Conservation (phyloP, 768 basidiomycete species). For the Porphyrellus cyaneotinctus region DNA sequence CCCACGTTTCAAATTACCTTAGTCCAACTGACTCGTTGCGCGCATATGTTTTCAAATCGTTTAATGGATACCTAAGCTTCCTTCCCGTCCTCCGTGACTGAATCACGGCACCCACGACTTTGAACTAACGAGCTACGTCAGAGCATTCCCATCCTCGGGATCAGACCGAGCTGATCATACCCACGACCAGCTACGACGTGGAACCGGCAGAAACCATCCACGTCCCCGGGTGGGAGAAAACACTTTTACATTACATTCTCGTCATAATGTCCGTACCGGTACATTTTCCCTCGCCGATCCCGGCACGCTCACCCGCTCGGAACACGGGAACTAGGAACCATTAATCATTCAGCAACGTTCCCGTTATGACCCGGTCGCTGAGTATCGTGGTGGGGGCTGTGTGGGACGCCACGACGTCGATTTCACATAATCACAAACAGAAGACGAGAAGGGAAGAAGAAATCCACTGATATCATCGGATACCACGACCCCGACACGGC, state of each 20-base stretch:
- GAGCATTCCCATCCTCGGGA: background rate
- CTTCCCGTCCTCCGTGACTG: background rate
- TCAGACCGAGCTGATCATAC: background rate
- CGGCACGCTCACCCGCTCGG: background rate
- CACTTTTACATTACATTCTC: background rate
- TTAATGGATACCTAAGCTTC: constrained; percentile 13
- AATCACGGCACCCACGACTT: background rate
- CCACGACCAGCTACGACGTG: background rate
- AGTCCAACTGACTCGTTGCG: background rate
- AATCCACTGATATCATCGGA: too few species aligned
- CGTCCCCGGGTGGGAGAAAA: background rate
- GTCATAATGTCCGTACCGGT: too few species aligned
- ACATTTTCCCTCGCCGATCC: background rate
- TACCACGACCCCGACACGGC: background rate
- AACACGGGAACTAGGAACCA: background rate
- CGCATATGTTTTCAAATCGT: constrained; percentile 9
- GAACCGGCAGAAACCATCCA: background rate
- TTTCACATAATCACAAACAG: background rate
- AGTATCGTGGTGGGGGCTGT: background rate
- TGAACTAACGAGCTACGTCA: too few species aligned
- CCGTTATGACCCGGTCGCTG: background rate
- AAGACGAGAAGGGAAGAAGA: background rate
- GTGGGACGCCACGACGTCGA: background rate
- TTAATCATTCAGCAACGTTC: background rate
- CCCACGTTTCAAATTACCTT: constrained; percentile 3